phyloP scores from a whole-genome alignment of 768 basidiomycete genomes.

The Amanita phalloides region DNA sequence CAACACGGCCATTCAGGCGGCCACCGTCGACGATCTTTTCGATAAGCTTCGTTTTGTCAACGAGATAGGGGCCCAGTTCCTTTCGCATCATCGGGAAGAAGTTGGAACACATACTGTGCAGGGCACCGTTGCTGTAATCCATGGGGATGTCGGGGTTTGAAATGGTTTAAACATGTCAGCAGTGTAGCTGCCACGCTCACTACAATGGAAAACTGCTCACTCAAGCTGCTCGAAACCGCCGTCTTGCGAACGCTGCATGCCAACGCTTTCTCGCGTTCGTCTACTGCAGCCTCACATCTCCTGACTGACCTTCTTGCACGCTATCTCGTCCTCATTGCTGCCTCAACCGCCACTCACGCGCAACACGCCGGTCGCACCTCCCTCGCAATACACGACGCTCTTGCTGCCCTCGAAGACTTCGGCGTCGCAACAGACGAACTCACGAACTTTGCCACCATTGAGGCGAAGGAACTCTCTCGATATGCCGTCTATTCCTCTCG shows the following conservation, averaged over 20 bases:
- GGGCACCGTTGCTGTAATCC: too few species aligned
- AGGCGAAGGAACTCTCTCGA: constrained; percentile 58
- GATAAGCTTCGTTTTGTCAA: constrained; percentile 5
- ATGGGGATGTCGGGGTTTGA: too few species aligned
- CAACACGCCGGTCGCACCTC: constrained; percentile 61
- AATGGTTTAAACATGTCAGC: too few species aligned
- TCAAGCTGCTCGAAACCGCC: constrained; percentile 56
- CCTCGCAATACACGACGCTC: constrained; percentile 48
- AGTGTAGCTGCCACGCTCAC: neutral
- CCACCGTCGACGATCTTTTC: constrained; percentile 7
- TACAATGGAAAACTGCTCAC: constrained; percentile 42
- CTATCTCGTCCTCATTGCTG: constrained; percentile 56
- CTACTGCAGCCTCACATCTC: constrained; percentile 57
- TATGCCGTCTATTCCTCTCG: constrained; percentile 55
- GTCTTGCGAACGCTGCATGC: constrained; percentile 66
- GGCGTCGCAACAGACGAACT: constrained; percentile 66
- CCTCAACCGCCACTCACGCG: constrained; percentile 63
- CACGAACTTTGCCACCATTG: constrained; percentile 49
- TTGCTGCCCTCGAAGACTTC: constrained; percentile 62
- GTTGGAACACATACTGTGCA: too few species aligned
- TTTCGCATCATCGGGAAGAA: too few species aligned
- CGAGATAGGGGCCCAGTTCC: too few species aligned
- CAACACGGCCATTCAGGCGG: constrained; percentile 3
- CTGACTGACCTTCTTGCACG: constrained; percentile 70
- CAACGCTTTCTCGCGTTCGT: constrained; percentile 67